Evolutionary conservation across 805 yeast species (phyloP), one percentile per base, ranked within the genome.

Genomic region (Candida montana): DNA sequence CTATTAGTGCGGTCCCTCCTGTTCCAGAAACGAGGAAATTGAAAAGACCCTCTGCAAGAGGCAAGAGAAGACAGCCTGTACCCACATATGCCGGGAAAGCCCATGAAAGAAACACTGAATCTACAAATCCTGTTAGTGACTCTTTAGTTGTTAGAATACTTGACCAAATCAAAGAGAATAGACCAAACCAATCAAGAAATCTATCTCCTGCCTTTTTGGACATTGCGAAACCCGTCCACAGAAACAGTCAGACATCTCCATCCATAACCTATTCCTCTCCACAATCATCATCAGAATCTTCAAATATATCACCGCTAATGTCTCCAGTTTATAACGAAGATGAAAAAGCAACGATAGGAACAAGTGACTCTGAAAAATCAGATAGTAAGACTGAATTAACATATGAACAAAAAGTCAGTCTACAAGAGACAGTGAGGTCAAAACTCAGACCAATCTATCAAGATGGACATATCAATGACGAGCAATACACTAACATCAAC

Each of bases 401-500:
- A 6, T 53, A 58, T 31, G 70, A 68, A 13, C 78, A 77, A 46
- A 84, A 85, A 52, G 54, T 63, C 16, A 59, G 64, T 27, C 71
- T 85, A 13, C 93, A 84, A 54, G 65, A 63, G 17, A 61, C 77
- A 26, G 79, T 85, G 10, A 62, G 87, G 31, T 64, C 69, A 16
- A 67, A 64, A 16, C 54, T 85, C 36, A 64, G 77, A 37, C 74
- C 76, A 2, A 57, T 71, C 21, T 79, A 76, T 52, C 58, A 63
- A 15, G 59, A 62, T 4, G 64, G 64, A 1, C 43, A 42, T 2
- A 49, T 68, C 4, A 58, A 50, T 24, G 63, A 62, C 23, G 63
- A 63, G 4, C 65, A 66, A 38, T 86, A 80, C 55, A 81, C 87
- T 3, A 58, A 57, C 13, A 69, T 84, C 41, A 85, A 85, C 60